Conservation (phyloP, 768 basidiomycete genomes). For the Amanita thiersii region DNA sequence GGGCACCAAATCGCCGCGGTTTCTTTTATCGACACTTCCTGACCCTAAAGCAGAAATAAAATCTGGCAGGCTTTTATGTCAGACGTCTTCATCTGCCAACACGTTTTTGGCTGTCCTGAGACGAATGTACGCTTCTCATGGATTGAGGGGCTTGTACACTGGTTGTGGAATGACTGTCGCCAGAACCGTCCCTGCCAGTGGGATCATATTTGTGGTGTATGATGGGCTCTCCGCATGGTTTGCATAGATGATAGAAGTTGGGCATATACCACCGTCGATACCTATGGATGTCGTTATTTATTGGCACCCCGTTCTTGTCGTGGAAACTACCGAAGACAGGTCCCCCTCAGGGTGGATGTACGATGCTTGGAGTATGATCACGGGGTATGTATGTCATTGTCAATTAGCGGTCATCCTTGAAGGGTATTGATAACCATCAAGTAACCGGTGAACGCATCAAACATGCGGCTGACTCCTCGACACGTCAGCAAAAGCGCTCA, state of each 20-base stretch:
- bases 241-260: constrained; percentile 17
- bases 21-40: neutral
- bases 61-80: neutral
- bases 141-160: constrained; percentile 80
- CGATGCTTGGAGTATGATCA: too few species aligned
- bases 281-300: too few species aligned
- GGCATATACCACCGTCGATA: neutral
- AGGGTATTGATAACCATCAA: too few species aligned
- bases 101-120: constrained; percentile 50
- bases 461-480: too few species aligned
- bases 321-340: too few species aligned
- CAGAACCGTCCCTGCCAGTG: constrained; percentile 81
- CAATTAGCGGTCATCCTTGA: too few species aligned
- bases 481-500: too few species aligned
- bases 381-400: too few species aligned
- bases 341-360: too few species aligned
- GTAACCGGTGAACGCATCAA: too few species aligned
- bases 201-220: constrained; percentile 89
- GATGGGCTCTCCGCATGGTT: constrained; percentile 56
- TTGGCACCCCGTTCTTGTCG: too few species aligned
- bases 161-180: constrained; percentile 90
- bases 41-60: neutral
- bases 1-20: constrained; percentile 9
- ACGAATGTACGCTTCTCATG: constrained; percentile 69
- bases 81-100: constrained; percentile 13